A percentile compares a stretch with the other conserved stretches of the same genome.
These are phyloP conservation scores for Lotus japonicus DNA, from an alignment of 306 rosid species.

Conservation along the genomic window DNA sequence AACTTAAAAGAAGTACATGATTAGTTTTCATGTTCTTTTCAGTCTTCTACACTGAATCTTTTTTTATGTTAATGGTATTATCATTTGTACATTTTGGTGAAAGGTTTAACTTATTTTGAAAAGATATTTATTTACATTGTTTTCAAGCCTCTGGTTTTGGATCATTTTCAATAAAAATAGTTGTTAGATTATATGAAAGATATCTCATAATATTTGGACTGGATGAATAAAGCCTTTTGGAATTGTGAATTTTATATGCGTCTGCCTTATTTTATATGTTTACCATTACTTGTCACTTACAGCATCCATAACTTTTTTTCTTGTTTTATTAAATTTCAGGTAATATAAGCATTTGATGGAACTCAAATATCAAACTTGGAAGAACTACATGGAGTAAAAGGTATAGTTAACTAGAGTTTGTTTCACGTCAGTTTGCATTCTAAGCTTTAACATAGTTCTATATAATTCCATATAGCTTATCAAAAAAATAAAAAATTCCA, in stretches of 20 bases:
- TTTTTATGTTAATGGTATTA: no score
- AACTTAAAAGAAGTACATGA: no score
- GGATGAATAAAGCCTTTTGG: conserved; percentile 43
- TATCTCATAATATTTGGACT: no score
- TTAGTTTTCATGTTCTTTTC: no score
- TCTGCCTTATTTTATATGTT: conserved; percentile 24
- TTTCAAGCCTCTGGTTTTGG: no score
- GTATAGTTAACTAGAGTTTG: conserved; percentile 33
- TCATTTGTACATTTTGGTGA: no score
- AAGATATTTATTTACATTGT: no score
- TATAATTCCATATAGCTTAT: background rate
- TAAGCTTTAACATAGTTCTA: background rate
- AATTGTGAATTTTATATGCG: conserved; percentile 66
- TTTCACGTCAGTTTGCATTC: background rate
- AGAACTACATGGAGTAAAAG: conserved; percentile 89
- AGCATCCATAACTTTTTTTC: conserved; percentile 16
- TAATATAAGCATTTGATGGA: conserved; percentile 87
- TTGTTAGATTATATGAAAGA: no score
- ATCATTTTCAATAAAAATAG: no score
- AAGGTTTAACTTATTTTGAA: no score
- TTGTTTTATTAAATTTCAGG: conserved; percentile 43
- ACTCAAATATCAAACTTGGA: conserved; percentile 67
- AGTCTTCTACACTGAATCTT: no score
- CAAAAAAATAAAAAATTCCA: no score
- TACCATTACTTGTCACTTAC: conserved; percentile 15